Conservation (phyloP, 495 filamentous ascomycete species). For the Parmelia sp. region DNA sequence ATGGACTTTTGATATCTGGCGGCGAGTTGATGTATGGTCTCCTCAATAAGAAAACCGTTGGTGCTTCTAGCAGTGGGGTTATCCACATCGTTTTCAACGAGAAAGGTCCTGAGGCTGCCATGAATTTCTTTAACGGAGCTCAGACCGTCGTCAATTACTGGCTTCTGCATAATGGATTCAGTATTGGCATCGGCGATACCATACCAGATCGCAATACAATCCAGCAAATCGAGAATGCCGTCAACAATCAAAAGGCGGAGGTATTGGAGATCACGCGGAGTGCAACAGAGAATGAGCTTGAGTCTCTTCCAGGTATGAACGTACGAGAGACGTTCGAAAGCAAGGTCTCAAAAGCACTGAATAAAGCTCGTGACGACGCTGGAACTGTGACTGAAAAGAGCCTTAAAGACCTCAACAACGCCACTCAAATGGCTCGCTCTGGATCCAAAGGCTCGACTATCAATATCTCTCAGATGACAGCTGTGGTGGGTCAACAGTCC, state of each 20-base stretch:
- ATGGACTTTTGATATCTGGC: constrained; percentile 72
- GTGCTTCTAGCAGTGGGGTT: constrained; percentile 77
- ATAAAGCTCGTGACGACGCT: constrained; percentile 91
- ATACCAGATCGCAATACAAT: constrained; percentile 84
- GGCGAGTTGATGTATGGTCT: constrained; percentile 88
- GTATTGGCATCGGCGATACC: constrained; percentile 97
- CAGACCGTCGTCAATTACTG: constrained; percentile 94
- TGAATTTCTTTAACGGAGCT: constrained; percentile 90
- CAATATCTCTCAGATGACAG: constrained; percentile 99
- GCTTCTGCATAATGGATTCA: constrained; percentile 96
- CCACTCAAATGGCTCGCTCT: constrained; percentile 88
- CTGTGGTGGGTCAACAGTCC: constrained; percentile 92
- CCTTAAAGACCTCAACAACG: constrained; percentile 92
- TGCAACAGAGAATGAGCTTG: constrained; percentile 78
- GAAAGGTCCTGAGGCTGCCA: constrained; percentile 71
- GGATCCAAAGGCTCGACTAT: constrained; percentile 97
- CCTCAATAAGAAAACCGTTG: constrained; percentile 88
- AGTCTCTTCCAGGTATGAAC: constrained; percentile 92
- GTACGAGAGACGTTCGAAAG: constrained; percentile 96
- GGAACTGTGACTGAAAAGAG: constrained; percentile 85
- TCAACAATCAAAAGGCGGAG: constrained; percentile 71
- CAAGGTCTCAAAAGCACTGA: constrained; percentile 86
- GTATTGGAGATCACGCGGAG: constrained; percentile 64
- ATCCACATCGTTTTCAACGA: constrained; percentile 97
- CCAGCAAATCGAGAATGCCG: constrained; percentile 69